Evolutionary conservation across 2,329 filamentous ascomycete species (phyloP), one percentile per base, ranked within the genome.

Genomic region (Fusarium sp.): DNA sequence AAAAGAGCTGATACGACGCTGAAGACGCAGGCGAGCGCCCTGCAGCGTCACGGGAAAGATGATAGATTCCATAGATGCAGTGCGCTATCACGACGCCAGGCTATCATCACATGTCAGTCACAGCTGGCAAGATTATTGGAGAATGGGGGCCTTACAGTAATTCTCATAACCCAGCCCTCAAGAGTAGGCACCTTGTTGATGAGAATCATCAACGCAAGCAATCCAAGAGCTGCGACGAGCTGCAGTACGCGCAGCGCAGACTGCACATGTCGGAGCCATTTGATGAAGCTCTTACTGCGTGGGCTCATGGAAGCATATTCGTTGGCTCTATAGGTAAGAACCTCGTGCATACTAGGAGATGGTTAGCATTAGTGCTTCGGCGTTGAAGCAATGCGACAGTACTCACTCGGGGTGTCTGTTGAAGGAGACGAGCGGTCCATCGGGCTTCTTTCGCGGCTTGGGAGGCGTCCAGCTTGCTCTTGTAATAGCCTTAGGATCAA

Each of bases 1-100:
- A 89, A 77, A 98, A 98, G 59, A 96, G 81, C 80, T 97, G 93
- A 80, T 98, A 98, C 68, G 93, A 95, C 16, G 93, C 91, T 20
- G 93, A 93, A 23, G 93, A 97, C 6, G 85, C 91, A 0, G 95
- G 90, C 1, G 94, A 89, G 52, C 94, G 89, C 43, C 85, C 87
- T 47, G 88, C 89, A 2, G 92, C 87, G 37, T 90, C 88, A 31
- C 92, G 88, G 16, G 88, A 84, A 38, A 97, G 88, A 77, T 98
- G 94, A 74, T 92, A 96, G 63, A 97, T 86, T 41, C 87, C 92
- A 79, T 98, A 98, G 20, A 89, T 74, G 18, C 88, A 89, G 77
- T 94, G 90, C 7, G 92, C 73, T 46, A 91, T 86, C 52, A 92
- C 91, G 39, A 95, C 84, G n/a, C 88, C 92, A 58, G 93, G 89